Base-by-base conservation (phyloP, 257 asterid species). In the Petunia axillaris region DNA sequence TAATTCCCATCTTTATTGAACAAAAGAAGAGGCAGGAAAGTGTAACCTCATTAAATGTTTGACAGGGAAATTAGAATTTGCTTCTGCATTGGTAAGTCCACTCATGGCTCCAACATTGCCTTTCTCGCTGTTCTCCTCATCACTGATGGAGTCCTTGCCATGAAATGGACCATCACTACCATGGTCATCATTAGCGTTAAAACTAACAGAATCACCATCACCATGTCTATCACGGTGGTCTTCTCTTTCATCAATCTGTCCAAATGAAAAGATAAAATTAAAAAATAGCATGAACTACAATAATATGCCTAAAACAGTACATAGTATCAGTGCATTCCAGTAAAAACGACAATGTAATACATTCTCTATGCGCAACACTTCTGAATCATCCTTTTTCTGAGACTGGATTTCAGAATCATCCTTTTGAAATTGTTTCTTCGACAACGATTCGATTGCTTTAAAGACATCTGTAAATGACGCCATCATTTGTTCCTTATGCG, bases 401-500 rank as follows among this genome's bases (percentile, higher is more conserved):
- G 25, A 25, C 25, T 25, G 25, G 25, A 25, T 25, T 73, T 73
- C 46, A 48, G 77, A 73, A 73, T 35, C 36, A 50, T 50, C 62
- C 44, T 73, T 73, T 25, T 73, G 77, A 25, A 25, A 36, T 6
- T 50, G 77, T 73, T 50, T 73, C 77, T 71, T 71, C 25, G 62
- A 48, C 44, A 71, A 71, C 2, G 44, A 35, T 44, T 71, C 77
- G 59, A 71, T 71, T 35, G 77, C 77, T 50, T 71, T 50, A 11
- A 73, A 73, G 77, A 73, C 62, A 50, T 73, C 62, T 2, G 77
- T 60, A 73, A 73, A 73, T 73, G 77, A 73, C 77, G 3, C 62
- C 60, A 50, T 50, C 77, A 73, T 73, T 73, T 73, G 77, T 73
- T 48, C 58, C 77, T 73, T 73, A 38, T 48, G 62, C 25, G 52